These are phyloP conservation scores for Citrullus amarus DNA, from an alignment of 306 rosid species.

Conservation along the genomic window DNA sequence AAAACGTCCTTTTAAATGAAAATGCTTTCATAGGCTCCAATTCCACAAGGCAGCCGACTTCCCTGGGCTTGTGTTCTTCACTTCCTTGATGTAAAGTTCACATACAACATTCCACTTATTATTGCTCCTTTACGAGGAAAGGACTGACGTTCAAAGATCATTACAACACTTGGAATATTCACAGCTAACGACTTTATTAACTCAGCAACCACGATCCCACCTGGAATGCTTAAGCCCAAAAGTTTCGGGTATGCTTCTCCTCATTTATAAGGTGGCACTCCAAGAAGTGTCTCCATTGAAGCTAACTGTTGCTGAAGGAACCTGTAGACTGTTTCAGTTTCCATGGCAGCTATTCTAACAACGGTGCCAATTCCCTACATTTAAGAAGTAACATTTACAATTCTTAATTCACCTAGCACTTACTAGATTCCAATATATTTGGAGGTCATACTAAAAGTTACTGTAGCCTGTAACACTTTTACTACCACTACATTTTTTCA, in stretches of 20 bases:
- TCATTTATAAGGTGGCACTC: slow-evolving; percentile 61
- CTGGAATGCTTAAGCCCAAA: background rate
- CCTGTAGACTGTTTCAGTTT: slow-evolving; percentile 70
- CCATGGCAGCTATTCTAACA: slow-evolving; percentile 73
- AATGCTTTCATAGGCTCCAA: background rate
- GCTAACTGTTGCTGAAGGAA: slow-evolving; percentile 67
- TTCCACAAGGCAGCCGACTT: too few relatives aligned
- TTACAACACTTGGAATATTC: background rate
- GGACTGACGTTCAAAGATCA: background rate
- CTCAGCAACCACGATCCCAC: background rate
- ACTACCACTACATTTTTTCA: background rate
- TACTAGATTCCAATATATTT: background rate
- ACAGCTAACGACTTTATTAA: background rate
- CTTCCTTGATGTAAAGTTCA: background rate
- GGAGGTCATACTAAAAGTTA: background rate
- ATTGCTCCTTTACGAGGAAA: background rate
- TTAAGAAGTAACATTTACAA: slow-evolving; percentile 8
- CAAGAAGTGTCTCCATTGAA: slow-evolving; percentile 60
- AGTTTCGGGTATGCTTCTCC: background rate
- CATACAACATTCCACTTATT: background rate
- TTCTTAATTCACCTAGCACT: background rate
- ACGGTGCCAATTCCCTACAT: slow-evolving; percentile 54
- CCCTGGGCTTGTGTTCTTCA: background rate
- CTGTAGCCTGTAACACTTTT: background rate
- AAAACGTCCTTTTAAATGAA: too few relatives aligned